phyloP scores from a whole-genome alignment of 257 asterid genomes.

The Misopates orontium region DNA sequence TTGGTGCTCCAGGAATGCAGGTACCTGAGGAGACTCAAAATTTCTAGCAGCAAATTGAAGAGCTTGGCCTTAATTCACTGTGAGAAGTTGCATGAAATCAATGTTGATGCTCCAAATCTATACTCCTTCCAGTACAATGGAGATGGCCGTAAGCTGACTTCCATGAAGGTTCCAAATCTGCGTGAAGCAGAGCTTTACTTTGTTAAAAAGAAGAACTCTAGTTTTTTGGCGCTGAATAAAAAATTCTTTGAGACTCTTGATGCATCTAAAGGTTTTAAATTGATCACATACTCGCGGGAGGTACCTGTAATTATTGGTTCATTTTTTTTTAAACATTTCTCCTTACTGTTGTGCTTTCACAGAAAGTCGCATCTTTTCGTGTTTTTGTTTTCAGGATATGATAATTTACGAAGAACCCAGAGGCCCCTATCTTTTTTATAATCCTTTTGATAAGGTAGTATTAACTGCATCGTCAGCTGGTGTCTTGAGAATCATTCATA shows the following conservation, averaged over 20 bases:
- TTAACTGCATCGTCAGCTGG: slow-evolving; percentile 32
- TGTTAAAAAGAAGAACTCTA: slow-evolving; percentile 6
- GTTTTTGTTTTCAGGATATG: slow-evolving; percentile 37
- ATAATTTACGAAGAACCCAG: slow-evolving; percentile 40
- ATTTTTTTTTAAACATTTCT: not conserved
- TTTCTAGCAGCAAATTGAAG: slow-evolving; percentile 38
- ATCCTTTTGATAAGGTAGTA: slow-evolving; percentile 31
- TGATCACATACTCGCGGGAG: slow-evolving; percentile 39
- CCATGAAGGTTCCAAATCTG: slow-evolving; percentile 34
- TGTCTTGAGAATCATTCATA: slow-evolving; percentile 29
- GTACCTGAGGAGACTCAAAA: slow-evolving; percentile 28
- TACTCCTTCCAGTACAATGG: slow-evolving; percentile 38
- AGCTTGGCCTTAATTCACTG: slow-evolving; percentile 40
- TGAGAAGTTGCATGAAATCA: slow-evolving; percentile 30
- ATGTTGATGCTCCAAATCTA: slow-evolving; percentile 45
- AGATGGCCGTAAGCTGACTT: slow-evolving; percentile 19
- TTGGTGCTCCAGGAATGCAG: slow-evolving; percentile 42
- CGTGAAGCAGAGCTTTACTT: slow-evolving; percentile 36
- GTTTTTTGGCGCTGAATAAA: slow-evolving; percentile 4
- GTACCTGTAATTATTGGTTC: too few species aligned
- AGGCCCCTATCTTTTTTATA: slow-evolving; percentile 10
- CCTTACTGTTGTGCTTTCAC: not conserved
- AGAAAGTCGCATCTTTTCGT: not conserved
- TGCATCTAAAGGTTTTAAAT: slow-evolving; percentile 33
- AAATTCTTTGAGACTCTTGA: slow-evolving; percentile 26